Conservation (phyloP, 1,284 basidiomycete genomes). For the Pyrrhoderma lamaoense region DNA sequence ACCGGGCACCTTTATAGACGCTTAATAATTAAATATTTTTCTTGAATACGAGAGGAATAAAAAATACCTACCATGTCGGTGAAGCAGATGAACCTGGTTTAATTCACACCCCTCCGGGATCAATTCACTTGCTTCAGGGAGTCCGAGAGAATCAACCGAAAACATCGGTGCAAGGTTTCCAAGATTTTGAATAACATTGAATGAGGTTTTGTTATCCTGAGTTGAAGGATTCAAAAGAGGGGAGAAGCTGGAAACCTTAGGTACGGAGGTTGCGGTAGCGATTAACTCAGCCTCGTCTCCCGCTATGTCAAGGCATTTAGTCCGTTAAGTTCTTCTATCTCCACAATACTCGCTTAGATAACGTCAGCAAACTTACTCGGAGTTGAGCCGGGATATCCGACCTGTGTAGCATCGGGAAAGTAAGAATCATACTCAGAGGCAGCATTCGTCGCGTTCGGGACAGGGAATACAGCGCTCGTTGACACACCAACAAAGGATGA, state of each 20-base stretch:
- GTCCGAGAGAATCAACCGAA: constrained; percentile 48
- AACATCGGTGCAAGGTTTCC: constrained; percentile 55
- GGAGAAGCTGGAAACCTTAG: constrained; percentile 32
- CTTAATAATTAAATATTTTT: constrained; percentile 20
- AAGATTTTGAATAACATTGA: constrained; percentile 42
- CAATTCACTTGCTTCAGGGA: constrained; percentile 40
- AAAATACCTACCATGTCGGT: constrained; percentile 43
- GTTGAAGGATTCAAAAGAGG: constrained; percentile 34
- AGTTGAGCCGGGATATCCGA: constrained; percentile 42
- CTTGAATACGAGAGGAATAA: constrained; percentile 25
- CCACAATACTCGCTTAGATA: not conserved
- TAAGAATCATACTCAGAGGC: constrained; percentile 23
- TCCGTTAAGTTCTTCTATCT: not conserved
- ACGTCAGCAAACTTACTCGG: constrained; percentile 27
- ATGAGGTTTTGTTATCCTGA: constrained; percentile 29
- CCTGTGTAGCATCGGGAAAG: constrained; percentile 37
- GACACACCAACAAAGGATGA: constrained; percentile 32
- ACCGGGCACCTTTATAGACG: constrained; percentile 29
- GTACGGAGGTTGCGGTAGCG: constrained; percentile 35
- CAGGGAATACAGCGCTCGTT: constrained; percentile 27
- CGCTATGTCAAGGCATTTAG: constrained; percentile 24
- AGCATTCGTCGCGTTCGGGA: constrained; percentile 27
- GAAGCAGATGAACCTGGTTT: constrained; percentile 46
- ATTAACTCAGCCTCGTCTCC: constrained; percentile 44
- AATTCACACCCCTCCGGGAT: constrained; percentile 45